Evolutionary conservation across 164 flowering plant genomes (phyloP), one percentile per base, ranked within the genome.

Genomic region (Warburgia ugandensis): DNA sequence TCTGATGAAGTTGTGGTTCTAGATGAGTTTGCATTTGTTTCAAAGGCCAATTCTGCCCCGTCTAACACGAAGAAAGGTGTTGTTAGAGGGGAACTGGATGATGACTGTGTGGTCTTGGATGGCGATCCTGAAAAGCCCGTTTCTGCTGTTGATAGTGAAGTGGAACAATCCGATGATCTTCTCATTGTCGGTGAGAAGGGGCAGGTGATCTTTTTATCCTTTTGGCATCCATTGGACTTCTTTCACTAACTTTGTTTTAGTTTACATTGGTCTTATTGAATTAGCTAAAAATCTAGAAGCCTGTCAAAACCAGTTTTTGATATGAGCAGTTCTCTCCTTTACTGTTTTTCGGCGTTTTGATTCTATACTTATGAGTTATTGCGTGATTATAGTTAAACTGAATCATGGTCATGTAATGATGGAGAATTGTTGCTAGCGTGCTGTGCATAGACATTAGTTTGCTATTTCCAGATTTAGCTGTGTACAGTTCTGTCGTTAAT

Each of bases 41-140:
- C 41, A 48, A 53, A 30, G 47, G 42, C 53, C 47, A 58, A 10
- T 17, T 17, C 10, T 11, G 25, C 26, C 63, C 33, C 55, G 26
- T 50, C 32, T 20, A 45, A 31, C 20, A 6, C 13, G 0, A 41
- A 12, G 13, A 54, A 68, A 21, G 4, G 41, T n/a, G 13, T 29
- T 29, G 45, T 14, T 21, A 58, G 39, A 22, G 52, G 14, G 36
- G 73, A 64, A 17, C 63, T 36, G 3, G 80, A 71, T 32, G 94
- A 81, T 48, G 95, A 86, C 41, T 86, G 91, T 50, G 68, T 79
- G 58, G 44, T 86, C 29, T 69, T 86, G 69, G 95, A 83, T 25
- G 76, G 74, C 5, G 95, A 86, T 37, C 95, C 95, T 1, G 86
- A 83, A 48, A 75, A 74, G 30, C 59, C 71, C 1, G 65, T 66